Evolutionary conservation across 2,329 filamentous ascomycete genomes (phyloP), one percentile per base, ranked within the genome.

Genomic region (Penicillium sp.): DNA sequence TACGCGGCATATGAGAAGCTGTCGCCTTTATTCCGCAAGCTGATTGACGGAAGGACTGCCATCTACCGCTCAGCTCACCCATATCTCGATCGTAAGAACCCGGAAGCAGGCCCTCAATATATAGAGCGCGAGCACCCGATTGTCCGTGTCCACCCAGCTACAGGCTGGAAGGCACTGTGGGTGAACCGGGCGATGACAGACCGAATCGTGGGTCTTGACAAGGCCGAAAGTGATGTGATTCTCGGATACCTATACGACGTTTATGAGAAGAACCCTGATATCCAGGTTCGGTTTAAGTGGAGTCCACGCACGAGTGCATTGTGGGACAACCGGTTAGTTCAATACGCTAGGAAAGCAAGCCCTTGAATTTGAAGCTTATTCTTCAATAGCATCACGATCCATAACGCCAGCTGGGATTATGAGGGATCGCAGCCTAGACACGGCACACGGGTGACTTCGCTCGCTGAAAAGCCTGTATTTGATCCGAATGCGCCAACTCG

Each of bases 391-490:
- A 87, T 89, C 57, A 89, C 88, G 0, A 90, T 90, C 38, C 87
- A 91, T 64, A 90, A 89, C 60, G 87, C 87, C 0, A 87, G 83
- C 65, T 91, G 87, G 86, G 87, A 91, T 63, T 90, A 90, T 66
- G 86, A 83, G 34, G 86, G 86, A 1, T 79, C 76, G 21, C 79
- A 89, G 67, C 85, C 87, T 0, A 78, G 88, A 39, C 88, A 91
- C 69, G 88, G 88, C 2, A 91, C 87, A 0, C 79, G 89, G 29
- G 87, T 91, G 4, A 91, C 87, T 0, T 79, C 85, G 8, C 72
- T 91, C 50, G 88, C 86, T 0, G 89, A 91, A 75, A 86, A 86
- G 76, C 88, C 88, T 0, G 87, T 81, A 65, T 91, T 88, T 64
- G 82, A 88, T 52, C 74, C 82, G 0, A 75, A 80, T 10, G 87